Evolutionary conservation across 2,329 filamentous ascomycete genomes (phyloP), one percentile per base, ranked within the genome.

Genomic region (Herpotrichia juniperi): DNA sequence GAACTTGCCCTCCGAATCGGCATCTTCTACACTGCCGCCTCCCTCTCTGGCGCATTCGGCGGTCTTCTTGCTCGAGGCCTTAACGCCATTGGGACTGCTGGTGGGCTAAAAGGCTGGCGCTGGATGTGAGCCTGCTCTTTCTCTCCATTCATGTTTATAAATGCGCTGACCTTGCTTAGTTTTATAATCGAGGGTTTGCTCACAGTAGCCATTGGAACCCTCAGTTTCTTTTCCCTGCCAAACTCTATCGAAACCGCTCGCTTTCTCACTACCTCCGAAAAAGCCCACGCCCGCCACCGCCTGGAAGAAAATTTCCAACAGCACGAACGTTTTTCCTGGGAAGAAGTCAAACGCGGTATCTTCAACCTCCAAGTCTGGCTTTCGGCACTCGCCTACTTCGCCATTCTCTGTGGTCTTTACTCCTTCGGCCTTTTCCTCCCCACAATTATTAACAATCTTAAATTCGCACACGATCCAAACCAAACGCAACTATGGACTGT

Each of bases 1-100:
- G 84, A 88, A 57, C 74, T 88, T 55, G 83, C 84, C 0, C 68
- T 87, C 31, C 78, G 87, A 4, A 86, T 89, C 44, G 87, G 85
- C 25, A 74, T 89, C 5, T 88, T 89, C 62, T 89, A 88, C 65
- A 87, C 85, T 0, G 84, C 85, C 1, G 85, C 86, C 0, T 87
- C 85, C 1, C 71, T 89, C 4, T 86, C 84, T 0, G 85, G 85
- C 2, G 85, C 85, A 1, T 88, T 87, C 63, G 84, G 84, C 24
- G 85, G 83, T 5, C 76, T 88, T 0, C 75, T 88, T 6, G 86
- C 86, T 7, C 78, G 84, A 9, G 86, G 84, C 0, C 73, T 88
- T 5, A 81, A 82, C 0, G 79, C 81, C n/a, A 87, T 88, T 51
- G 83, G 80, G 0, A 77, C 78, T 0, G 69, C 76, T 3, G 83